A percentile compares a stretch with the other conserved stretches of the same genome.
These are phyloP conservation scores for Sordariomycetes sp. DNA, from an alignment of 2,329 filamentous ascomycete genomes.

Conservation along the genomic window DNA sequence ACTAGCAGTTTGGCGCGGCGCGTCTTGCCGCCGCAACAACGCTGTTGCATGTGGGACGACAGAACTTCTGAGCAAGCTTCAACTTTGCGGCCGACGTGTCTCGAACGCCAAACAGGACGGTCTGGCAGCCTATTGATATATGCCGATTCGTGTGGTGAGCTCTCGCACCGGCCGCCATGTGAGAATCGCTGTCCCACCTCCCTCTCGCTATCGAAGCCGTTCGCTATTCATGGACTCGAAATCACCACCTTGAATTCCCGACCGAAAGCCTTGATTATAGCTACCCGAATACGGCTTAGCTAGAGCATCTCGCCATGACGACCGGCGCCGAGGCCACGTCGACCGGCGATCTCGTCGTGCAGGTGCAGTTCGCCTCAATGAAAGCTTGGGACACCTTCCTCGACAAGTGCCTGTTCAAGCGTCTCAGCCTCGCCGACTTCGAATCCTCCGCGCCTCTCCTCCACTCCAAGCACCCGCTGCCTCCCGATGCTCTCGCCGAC, in stretches of 20 bases:
- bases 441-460: conserved; percentile 37
- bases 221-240: not conserved
- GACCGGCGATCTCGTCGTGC: conserved; percentile 1
- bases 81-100: not conserved
- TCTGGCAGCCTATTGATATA: not conserved
- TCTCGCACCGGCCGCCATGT: not conserved
- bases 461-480: conserved; percentile 38
- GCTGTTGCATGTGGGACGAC: not conserved
- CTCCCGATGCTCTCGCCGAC: conserved; percentile 40
- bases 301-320: not conserved
- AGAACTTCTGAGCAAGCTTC: too few relatives aligned
- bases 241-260: not conserved
- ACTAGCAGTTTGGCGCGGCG: not conserved
- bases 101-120: not conserved
- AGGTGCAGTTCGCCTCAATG: conserved; percentile 3
- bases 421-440: conserved; percentile 44
- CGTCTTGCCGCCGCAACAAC: not conserved
- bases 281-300: not conserved
- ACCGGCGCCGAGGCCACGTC: not conserved
- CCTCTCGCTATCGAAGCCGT: not conserved
- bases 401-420: conserved; percentile 33
- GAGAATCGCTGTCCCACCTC: not conserved
- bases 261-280: not conserved
- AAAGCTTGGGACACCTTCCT: conserved; percentile 38
- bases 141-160: not conserved